A percentile compares a stretch with the other conserved stretches of the same genome.
These are phyloP conservation scores for Erodium chrysanthum DNA, from an alignment of 441 rosid genomes.

Conservation along the genomic window DNA sequence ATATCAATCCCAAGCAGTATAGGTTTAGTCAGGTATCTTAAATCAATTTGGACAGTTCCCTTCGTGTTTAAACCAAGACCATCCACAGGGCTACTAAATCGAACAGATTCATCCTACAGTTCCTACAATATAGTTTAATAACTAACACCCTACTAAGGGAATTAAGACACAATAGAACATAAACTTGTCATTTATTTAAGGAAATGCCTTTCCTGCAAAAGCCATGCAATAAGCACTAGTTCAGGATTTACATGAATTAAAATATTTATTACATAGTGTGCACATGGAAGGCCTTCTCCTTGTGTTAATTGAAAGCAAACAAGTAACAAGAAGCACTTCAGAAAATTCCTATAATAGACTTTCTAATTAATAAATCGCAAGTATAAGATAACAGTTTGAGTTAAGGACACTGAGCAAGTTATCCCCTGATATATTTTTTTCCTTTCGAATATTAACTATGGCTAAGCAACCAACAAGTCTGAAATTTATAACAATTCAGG, in stretches of 20 bases:
- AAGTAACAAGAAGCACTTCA: not conserved
- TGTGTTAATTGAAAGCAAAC: not conserved
- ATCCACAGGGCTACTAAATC: not conserved
- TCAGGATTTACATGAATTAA: not conserved
- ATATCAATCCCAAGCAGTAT: not conserved
- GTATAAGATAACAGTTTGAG: not conserved
- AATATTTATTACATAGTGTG: not conserved
- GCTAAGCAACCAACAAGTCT: not conserved
- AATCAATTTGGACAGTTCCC: not conserved
- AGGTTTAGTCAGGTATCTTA: too few relatives aligned
- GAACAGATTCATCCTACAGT: not conserved
- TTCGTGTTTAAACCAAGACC: not conserved
- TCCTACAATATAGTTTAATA: not conserved
- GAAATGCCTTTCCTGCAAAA: not conserved
- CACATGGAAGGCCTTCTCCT: not conserved
- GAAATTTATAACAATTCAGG: not conserved
- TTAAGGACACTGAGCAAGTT: conserved; percentile 3
- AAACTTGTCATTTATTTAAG: not conserved
- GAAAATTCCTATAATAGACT: not conserved
- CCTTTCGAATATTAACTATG: not conserved
- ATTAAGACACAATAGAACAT: not conserved
- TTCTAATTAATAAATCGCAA: too few relatives aligned
- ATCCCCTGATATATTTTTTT: not conserved
- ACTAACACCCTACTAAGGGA: not conserved
- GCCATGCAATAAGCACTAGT: not conserved